Percentiles rank a stretch among this genome's conserved stretches.
phyloP scores from a whole-genome alignment of 768 basidiomycete genomes.

The Cystofilobasidium capitatum region DNA sequence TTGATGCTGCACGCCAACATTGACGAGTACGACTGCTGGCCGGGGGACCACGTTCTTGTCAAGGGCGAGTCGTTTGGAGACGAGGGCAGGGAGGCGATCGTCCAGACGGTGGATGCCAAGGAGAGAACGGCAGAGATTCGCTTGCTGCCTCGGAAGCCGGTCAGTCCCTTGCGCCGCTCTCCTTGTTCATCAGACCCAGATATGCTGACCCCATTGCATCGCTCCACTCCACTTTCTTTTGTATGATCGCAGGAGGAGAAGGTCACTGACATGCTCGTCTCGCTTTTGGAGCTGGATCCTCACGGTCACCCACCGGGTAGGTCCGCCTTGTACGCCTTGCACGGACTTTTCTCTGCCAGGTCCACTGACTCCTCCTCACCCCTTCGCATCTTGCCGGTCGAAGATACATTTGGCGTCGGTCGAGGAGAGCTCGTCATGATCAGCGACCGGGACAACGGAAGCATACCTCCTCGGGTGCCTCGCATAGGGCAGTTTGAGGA shows the following conservation, averaged over 20 bases:
- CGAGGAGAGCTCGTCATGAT: constrained; percentile 78
- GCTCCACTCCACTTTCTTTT: constrained; percentile 42
- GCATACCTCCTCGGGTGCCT: constrained; percentile 59
- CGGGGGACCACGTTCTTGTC: constrained; percentile 82
- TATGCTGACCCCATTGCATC: constrained; percentile 38
- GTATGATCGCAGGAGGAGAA: constrained; percentile 31
- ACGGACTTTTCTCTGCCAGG: constrained; percentile 35
- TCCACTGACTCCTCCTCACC: constrained; percentile 32
- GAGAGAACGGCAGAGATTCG: constrained; percentile 63
- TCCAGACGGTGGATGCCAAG: constrained; percentile 49
- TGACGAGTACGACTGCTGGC: constrained; percentile 64
- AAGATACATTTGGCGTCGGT: constrained; percentile 55
- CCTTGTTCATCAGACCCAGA: not conserved
- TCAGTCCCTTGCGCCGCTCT: not conserved
- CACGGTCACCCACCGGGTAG: constrained; percentile 46
- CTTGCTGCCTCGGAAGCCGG: not conserved
- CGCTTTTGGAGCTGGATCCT: constrained; percentile 78
- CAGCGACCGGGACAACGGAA: constrained; percentile 59
- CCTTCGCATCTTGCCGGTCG: not conserved
- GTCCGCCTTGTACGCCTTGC: constrained; percentile 40
- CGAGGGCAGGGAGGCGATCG: constrained; percentile 48
- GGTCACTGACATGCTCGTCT: constrained; percentile 52
- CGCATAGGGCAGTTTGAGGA: constrained; percentile 61
- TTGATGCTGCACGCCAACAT: constrained; percentile 75
- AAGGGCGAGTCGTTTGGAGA: constrained; percentile 56